Evolutionary conservation across 169 alveolate species (phyloP), one percentile per base, ranked within the genome.

Genomic region (Babesia ovata): DNA sequence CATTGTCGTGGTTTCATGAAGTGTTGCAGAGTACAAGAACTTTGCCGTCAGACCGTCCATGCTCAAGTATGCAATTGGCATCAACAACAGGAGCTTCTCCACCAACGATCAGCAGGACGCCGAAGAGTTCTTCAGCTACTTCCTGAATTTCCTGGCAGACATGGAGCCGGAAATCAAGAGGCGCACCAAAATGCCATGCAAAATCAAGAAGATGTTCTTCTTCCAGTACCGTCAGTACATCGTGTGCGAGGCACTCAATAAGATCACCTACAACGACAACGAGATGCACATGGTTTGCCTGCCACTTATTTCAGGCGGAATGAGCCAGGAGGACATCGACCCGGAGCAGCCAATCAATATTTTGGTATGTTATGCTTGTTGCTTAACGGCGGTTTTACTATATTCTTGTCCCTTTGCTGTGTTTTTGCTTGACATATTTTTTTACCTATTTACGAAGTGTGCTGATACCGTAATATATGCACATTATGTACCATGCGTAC

Each of bases 61-160:
- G 74, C 62, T 81, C 48, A 81, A 81, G 57, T 72, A 72, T 33
- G 53, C 85, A 2, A 53, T 70, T 24, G 88, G 84, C n/a, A 21
- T 22, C 22, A 24, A 33, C 11, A 81, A 71, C 54, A n/a, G 2
- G 22, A 26, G 49, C 56, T 81, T 72, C 46, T 49, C 60, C 22
- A 72, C 60, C 54, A 54, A 52, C 19, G 85, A 71, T 14, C 88
- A 81, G 24, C 88, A 81, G 45, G 88, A 81, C 44, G 85, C 88
- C 14, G 85, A 81, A 22, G 88, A 81, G 69, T 81, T 71, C 54
- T 50, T 81, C 59, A 60, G 79, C 58, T 59, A 21, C 49, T 49
- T 81, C 42, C 28, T 81, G 9, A 63, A 81, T 29, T 4, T 46
- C 2, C 50, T 70, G 19, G 79, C 21, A 0, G 63, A 70, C 36